Conservation (phyloP, 768 basidiomycete species). For the Phlebiopsis flavidoalba region DNA sequence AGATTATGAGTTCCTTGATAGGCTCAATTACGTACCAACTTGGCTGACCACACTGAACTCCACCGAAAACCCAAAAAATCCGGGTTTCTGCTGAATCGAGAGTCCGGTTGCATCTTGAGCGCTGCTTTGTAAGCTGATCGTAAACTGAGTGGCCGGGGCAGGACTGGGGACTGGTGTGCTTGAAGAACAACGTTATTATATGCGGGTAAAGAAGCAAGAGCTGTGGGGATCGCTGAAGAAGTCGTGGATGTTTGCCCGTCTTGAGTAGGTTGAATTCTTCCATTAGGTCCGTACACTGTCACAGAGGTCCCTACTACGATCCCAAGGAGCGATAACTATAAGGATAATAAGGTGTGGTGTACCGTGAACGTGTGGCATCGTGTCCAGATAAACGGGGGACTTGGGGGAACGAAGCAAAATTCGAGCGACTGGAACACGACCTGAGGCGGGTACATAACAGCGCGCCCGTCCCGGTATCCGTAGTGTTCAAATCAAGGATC, state of each 20-base stretch:
- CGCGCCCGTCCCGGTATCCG: too few species aligned
- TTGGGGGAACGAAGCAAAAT: too few species aligned
- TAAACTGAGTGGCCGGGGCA: conserved; percentile 37
- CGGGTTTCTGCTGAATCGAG: conserved; percentile 42
- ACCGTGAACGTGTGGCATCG: too few species aligned
- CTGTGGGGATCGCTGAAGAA: conserved; percentile 20
- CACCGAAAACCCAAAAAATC: conserved; percentile 71
- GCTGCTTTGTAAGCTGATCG: conserved; percentile 32
- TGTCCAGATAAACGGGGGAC: too few species aligned
- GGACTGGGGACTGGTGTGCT: conserved; percentile 44
- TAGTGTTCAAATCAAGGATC: too few species aligned
- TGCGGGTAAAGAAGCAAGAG: conserved; percentile 42
- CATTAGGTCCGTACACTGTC: conserved; percentile 17
- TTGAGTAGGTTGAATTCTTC: conserved; percentile 6
- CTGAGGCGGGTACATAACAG: too few species aligned
- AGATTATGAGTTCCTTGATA: not conserved
- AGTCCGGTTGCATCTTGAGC: conserved; percentile 25
- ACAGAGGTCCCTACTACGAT: not conserved
- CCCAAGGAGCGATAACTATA: too few species aligned
- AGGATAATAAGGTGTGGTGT: too few species aligned
- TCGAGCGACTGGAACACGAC: too few species aligned
- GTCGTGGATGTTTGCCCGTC: conserved; percentile 18
- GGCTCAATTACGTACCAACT: conserved; percentile 39
- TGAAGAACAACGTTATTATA: conserved; percentile 47
- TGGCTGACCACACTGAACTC: conserved; percentile 68